Percentiles rank a stretch among this genome's conserved stretches.
These are phyloP conservation scores for Suillus occidentalis DNA, from an alignment of 768 basidiomycete genomes.

Conservation along the genomic window DNA sequence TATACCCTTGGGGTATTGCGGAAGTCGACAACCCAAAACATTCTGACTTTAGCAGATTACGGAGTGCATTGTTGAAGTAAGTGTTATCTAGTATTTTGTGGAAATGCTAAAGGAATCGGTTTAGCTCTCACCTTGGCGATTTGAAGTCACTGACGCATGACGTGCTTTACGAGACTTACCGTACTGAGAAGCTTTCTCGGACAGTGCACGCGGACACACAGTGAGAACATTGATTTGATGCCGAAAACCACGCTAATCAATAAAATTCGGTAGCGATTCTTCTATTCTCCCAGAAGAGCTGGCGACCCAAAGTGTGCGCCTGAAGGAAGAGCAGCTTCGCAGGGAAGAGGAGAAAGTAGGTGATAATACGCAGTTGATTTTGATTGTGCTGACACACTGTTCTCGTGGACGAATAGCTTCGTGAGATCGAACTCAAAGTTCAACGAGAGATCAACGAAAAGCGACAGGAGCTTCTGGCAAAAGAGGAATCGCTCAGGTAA, in stretches of 20 bases:
- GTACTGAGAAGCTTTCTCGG: constrained; percentile 94
- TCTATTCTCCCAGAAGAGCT: constrained; percentile 96
- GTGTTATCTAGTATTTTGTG: constrained; percentile 17
- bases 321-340: constrained; percentile 98
- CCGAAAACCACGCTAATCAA: constrained; percentile 25
- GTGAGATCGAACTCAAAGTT: constrained; percentile 97
- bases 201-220: constrained; percentile 81
- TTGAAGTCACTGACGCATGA: constrained; percentile 94
- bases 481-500: constrained; percentile 90
- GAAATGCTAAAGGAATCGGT: neutral
- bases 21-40: constrained; percentile 99
- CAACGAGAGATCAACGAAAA: constrained; percentile 98
- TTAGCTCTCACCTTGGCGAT: constrained; percentile 90
- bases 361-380: neutral
- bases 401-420: constrained; percentile 53
- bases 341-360: constrained; percentile 92
- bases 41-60: constrained; percentile 94
- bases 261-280: constrained; percentile 55
- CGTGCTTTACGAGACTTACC: constrained; percentile 93
- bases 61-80: constrained; percentile 89
- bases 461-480: constrained; percentile 92
- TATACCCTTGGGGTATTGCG: constrained; percentile 98
- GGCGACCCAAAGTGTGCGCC: constrained; percentile 92
- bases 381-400: constrained; percentile 6
- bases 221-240: constrained; percentile 36